A percentile compares a stretch with the other conserved stretches of the same genome.
These are phyloP conservation scores for Cryptosporidium xiaoi DNA, from an alignment of 169 alveolate species.

Conservation along the genomic window DNA sequence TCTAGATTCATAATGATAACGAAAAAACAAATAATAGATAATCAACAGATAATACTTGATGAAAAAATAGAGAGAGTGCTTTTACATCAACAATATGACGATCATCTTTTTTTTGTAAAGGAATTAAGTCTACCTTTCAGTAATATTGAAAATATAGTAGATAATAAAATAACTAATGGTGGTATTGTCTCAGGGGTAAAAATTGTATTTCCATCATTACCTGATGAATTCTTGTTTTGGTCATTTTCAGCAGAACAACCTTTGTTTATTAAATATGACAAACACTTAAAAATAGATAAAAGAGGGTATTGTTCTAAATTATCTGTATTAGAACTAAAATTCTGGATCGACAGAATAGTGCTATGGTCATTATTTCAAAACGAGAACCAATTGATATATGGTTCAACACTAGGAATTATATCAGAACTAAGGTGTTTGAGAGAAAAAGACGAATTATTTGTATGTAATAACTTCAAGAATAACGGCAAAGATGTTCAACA, in stretches of 20 bases:
- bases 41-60: conserved; percentile 9
- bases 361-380: conserved; percentile 17
- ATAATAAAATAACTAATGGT: background rate
- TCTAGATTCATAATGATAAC: conserved; percentile 28
- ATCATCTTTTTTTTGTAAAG: background rate
- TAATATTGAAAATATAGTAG: background rate
- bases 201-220: background rate
- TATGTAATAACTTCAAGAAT: background rate
- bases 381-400: conserved; percentile 7
- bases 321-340: conserved; percentile 34
- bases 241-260: conserved; percentile 2
- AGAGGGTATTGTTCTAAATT: background rate
- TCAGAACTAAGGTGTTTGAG: background rate
- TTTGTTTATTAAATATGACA: background rate
- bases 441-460: conserved; percentile 1
- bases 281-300: no score
- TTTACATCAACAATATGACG: background rate
- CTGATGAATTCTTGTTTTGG: conserved; percentile 34
- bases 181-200: background rate
- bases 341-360: conserved; percentile 19
- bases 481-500: background rate
- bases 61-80: background rate
- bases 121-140: background rate
- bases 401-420: no score
- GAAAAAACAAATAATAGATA: background rate